Evolutionary conservation across 257 asterid species (phyloP).

Genomic region (Fraxinus cuspidata): DNA sequence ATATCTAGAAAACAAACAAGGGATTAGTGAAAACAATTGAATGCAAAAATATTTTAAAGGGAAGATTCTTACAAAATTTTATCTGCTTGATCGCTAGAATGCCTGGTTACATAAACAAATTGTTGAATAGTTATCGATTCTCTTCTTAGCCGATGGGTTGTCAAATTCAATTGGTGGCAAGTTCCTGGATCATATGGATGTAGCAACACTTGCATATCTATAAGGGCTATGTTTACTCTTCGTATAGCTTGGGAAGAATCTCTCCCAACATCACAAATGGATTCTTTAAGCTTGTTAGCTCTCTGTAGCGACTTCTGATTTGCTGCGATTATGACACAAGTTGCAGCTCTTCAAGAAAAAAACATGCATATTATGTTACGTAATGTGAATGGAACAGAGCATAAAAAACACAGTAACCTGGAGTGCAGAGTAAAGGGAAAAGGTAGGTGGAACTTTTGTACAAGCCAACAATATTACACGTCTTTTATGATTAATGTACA

Average conservation of each 20-base stretch:
- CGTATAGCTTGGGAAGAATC: constrained; percentile 38
- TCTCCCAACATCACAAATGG: constrained; percentile 40
- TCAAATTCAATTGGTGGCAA: constrained; percentile 35
- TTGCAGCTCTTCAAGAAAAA: constrained; percentile 39
- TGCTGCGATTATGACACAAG: constrained; percentile 38
- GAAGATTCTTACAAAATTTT: constrained; percentile 36
- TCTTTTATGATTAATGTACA: background rate
- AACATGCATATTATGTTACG: background rate
- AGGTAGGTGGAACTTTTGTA: background rate
- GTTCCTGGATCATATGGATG: constrained; percentile 42
- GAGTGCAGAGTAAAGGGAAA: background rate
- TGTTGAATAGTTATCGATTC: constrained; percentile 35
- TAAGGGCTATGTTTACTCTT: constrained; percentile 38
- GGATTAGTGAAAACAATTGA: background rate
- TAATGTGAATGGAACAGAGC: background rate
- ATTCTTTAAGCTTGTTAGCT: constrained; percentile 40
- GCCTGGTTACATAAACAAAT: constrained; percentile 31
- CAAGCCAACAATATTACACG: background rate
- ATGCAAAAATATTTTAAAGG: background rate
- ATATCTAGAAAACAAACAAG: constrained; percentile 33
- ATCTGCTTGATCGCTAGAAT: constrained; percentile 38
- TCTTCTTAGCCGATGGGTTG: constrained; percentile 37
- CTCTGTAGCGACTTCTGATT: constrained; percentile 33
- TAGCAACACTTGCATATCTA: constrained; percentile 38
- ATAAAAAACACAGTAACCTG: background rate